Percentiles rank a stretch among this genome's conserved stretches.
phyloP scores from a whole-genome alignment of 192 early-diverging fungal species.

The Spizellomyces sp. region DNA sequence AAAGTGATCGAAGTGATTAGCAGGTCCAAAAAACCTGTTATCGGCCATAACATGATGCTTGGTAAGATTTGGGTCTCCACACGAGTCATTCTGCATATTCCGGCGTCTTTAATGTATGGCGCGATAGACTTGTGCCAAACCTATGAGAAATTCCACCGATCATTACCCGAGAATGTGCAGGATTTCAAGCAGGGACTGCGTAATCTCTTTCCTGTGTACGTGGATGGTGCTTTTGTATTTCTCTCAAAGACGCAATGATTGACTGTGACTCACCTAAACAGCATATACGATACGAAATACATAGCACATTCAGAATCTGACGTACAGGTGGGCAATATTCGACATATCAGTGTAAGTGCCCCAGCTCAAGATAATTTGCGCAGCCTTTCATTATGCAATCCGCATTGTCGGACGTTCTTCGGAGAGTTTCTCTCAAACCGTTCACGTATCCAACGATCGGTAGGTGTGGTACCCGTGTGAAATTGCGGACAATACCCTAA shows the following conservation, averaged over 20 bases:
- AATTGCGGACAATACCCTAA: not conserved
- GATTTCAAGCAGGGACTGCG: conserved; percentile 69
- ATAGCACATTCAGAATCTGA: conserved; percentile 44
- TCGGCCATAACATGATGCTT: conserved; percentile 89
- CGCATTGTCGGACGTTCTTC: conserved; percentile 46
- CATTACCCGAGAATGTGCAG: conserved; percentile 64
- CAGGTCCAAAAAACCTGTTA: conserved; percentile 70
- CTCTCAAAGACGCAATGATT: too few relatives aligned
- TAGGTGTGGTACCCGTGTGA: conserved; percentile 17
- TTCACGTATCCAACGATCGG: conserved; percentile 61
- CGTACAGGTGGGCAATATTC: too few relatives aligned
- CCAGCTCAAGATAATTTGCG: conserved; percentile 28
- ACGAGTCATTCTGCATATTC: too few relatives aligned
- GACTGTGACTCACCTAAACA: conserved; percentile 24
- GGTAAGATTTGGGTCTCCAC: conserved; percentile 19
- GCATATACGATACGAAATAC: conserved; percentile 80
- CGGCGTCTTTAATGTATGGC: not conserved
- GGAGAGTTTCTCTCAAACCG: conserved; percentile 38
- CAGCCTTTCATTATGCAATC: conserved; percentile 37
- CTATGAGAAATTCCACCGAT: conserved; percentile 71
- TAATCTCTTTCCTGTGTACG: conserved; percentile 64
- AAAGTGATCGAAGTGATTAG: conserved; percentile 77
- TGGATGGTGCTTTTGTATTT: not conserved
- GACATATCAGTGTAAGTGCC: too few relatives aligned
- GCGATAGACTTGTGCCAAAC: conserved; percentile 76